Percentiles rank a stretch among this genome's conserved stretches.
These are phyloP conservation scores for Gaultheria prostrata DNA, from an alignment of 148 eudicot species.

Conservation along the genomic window DNA sequence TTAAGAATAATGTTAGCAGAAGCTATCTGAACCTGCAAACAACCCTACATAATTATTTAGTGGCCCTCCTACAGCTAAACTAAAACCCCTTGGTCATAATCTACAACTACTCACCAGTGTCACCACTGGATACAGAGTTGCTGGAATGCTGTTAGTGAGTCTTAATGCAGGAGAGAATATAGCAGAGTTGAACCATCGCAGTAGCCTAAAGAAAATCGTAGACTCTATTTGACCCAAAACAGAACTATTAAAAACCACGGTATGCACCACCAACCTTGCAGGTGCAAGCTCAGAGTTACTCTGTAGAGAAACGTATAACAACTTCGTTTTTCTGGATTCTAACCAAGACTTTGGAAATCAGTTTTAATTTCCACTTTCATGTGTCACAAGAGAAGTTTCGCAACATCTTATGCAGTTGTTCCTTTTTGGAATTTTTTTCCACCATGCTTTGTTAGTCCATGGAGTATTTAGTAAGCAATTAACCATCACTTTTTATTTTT, in stretches of 20 bases:
- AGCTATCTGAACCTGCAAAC: not conserved
- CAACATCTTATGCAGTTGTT: not conserved
- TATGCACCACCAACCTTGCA: not conserved
- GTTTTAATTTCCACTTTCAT: not conserved
- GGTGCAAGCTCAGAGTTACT: not conserved
- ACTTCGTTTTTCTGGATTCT: not conserved
- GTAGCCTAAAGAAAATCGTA: not conserved
- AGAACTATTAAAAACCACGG: not conserved
- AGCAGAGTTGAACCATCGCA: not conserved
- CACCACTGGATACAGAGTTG: not conserved
- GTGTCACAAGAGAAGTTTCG: conserved; percentile 1
- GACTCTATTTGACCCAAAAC: not conserved
- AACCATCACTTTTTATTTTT: not conserved
- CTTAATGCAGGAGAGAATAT: not conserved
- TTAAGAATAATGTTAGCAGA: not conserved
- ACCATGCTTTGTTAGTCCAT: not conserved
- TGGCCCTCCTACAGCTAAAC: not conserved
- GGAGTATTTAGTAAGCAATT: not conserved
- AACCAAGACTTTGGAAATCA: too few species aligned
- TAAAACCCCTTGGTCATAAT: not conserved
- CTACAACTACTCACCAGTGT: not conserved
- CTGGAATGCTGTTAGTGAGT: not conserved
- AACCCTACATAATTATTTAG: not conserved
- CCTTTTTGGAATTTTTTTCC: not conserved
- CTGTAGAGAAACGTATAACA: not conserved